These are phyloP conservation scores for Vitis hybrid DNA, from an alignment of 177 flowering plant genomes.

Conservation along the genomic window DNA sequence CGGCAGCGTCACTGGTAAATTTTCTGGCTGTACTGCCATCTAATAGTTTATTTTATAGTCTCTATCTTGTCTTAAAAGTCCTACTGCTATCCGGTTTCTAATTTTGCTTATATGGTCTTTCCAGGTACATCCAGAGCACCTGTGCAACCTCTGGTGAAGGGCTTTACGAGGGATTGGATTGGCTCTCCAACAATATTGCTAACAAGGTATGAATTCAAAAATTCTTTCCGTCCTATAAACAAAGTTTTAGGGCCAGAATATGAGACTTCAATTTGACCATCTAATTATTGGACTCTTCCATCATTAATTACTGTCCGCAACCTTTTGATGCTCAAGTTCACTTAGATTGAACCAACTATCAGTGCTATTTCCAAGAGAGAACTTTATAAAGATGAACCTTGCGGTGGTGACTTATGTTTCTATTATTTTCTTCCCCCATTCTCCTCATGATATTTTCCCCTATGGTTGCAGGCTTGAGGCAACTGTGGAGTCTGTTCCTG, in stretches of 20 bases:
- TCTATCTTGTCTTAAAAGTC: neutral
- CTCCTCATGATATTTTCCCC: neutral
- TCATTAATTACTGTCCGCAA: too few species aligned
- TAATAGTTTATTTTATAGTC: neutral
- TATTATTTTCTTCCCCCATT: neutral
- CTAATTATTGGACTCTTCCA: neutral
- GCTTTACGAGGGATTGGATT: slow-evolving; percentile 87
- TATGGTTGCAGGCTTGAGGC: slow-evolving; percentile 36
- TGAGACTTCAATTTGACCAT: neutral
- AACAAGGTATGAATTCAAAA: slow-evolving; percentile 54
- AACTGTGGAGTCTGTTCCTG: slow-evolving; percentile 6
- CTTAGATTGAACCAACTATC: too few species aligned
- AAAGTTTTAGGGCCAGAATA: neutral
- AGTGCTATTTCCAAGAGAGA: too few species aligned
- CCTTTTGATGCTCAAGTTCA: too few species aligned
- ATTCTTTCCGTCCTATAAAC: neutral
- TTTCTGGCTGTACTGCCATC: neutral
- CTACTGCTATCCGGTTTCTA: neutral
- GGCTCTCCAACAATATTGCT: slow-evolving; percentile 96
- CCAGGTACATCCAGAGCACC: slow-evolving; percentile 98
- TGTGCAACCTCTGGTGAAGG: slow-evolving; percentile 98
- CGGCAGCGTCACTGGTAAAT: slow-evolving; percentile 94
- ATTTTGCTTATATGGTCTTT: slow-evolving; percentile 8
- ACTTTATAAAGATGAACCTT: too few species aligned
- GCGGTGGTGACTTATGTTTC: neutral